These are phyloP conservation scores for Candida suzukii DNA, from an alignment of 805 yeast species.

Conservation along the genomic window DNA sequence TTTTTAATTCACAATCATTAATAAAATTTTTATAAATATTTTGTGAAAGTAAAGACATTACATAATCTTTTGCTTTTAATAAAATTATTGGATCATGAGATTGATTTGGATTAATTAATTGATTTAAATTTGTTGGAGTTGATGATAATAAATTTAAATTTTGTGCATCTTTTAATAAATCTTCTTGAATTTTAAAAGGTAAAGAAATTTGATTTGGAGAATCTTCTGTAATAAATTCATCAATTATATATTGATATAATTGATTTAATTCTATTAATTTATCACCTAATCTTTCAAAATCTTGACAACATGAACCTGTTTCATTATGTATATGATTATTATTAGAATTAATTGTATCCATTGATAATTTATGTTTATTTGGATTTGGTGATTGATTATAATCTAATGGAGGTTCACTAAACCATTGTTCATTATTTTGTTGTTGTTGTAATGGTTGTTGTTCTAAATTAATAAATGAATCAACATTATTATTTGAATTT, in stretches of 20 bases:
- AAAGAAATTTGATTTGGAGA: slow-evolving; percentile 44
- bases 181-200: slow-evolving; percentile 30
- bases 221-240: slow-evolving; percentile 31
- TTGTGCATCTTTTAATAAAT: slow-evolving; percentile 18
- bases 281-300: not conserved
- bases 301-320: not conserved
- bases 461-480: slow-evolving; percentile 4
- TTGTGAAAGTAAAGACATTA: slow-evolving; percentile 13
- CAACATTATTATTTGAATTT: not conserved
- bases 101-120: not conserved
- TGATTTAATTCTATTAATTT: not conserved
- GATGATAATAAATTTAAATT: no score
- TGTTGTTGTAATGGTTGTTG: not conserved
- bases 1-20: slow-evolving; percentile 5
- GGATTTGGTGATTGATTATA: not conserved
- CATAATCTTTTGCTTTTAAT: slow-evolving; percentile 10
- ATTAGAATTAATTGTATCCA: no score
- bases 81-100: slow-evolving; percentile 12
- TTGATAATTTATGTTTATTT: not conserved
- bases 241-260: slow-evolving; percentile 26
- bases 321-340: not conserved
- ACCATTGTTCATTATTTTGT: not conserved
- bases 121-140: no score
- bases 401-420: not conserved
- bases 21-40: slow-evolving; percentile 15